Conservation (phyloP, 116 monocot genomes). For the Dioscorea cayenensis region DNA sequence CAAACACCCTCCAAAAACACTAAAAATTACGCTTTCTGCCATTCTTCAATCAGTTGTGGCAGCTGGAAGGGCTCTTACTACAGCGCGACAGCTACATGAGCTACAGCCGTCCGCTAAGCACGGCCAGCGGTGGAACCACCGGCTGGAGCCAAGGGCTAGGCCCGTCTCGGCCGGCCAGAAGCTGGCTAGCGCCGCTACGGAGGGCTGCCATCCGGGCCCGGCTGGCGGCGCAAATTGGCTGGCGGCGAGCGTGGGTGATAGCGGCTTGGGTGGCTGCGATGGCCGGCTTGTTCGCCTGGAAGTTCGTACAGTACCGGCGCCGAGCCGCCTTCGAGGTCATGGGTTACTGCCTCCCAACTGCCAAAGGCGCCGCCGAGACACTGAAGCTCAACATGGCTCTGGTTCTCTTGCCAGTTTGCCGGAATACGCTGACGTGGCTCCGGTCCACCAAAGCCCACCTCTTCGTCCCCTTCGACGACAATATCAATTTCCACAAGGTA, state of each 20-base stretch:
- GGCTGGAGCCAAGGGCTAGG: slow-evolving; percentile 47
- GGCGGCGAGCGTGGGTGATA: slow-evolving; percentile 64
- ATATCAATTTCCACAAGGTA: slow-evolving; percentile 93
- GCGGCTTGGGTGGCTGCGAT: slow-evolving; percentile 50
- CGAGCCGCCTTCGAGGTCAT: slow-evolving; percentile 59
- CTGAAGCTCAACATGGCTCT: slow-evolving; percentile 94
- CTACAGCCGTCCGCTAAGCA: slow-evolving; percentile 72
- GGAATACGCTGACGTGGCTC: slow-evolving; percentile 85
- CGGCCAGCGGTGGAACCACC: slow-evolving; percentile 25
- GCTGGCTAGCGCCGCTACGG: neutral
- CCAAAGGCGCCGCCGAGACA: slow-evolving; percentile 89
- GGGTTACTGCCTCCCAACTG: slow-evolving; percentile 79
- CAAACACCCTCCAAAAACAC: no score
- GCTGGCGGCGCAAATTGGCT: slow-evolving; percentile 35
- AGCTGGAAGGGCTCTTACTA: slow-evolving; percentile 76
- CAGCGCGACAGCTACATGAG: slow-evolving; percentile 81
- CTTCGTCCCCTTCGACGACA: slow-evolving; percentile 88
- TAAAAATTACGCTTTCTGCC: neutral
- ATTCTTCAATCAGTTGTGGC: slow-evolving; percentile 55
- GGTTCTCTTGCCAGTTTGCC: slow-evolving; percentile 83
- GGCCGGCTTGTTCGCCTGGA: slow-evolving; percentile 62
- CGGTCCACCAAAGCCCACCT: slow-evolving; percentile 66
- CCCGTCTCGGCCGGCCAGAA: neutral
- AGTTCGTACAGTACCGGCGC: slow-evolving; percentile 67
- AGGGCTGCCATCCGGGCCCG: neutral